Evolutionary conservation across 2,329 filamentous ascomycete species (phyloP), one percentile per base, ranked within the genome.

Genomic region (Pestalotiopsis sp.): DNA sequence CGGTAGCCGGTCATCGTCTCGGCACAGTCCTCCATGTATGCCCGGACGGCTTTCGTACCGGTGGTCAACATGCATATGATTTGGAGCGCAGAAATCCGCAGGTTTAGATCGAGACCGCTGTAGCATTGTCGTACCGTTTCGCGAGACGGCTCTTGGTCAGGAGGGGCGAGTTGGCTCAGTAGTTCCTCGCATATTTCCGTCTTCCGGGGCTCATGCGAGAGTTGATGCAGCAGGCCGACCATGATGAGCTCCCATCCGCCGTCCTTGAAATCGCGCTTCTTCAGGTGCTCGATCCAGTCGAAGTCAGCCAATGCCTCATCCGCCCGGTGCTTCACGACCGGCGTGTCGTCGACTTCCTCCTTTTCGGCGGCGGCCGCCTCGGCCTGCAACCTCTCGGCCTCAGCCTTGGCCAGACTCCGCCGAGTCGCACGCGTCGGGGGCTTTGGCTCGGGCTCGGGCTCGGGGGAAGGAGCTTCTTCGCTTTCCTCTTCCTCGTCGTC

Each of bases 201-300:
- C 68, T 91, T 87, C 11, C 90, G 86, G 61, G 92, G 90, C 63
- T 91, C 90, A 76, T 92, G 91, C 2, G 94, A 96, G 4, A 98
- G 83, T 74, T 97, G 94, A 78, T 97, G 87, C 17, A 99, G 81
- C 17, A 98, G 84, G 6, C 95, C 96, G 58, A 97, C 91, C 76
- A 98, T 87, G 71, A 98, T 95, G 70, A 94, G 81, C 80, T 98
- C 90, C 96, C 96, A 99, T 23, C 94, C 94, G 68, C 95, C 96
- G 59, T 95, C 89, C 71, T 89, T 86, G 78, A 98, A 97, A 73
- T 97, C 91, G 61, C 95, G 92, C 75, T 92, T 92, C 72, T 91
- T 90, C 25, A 98, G 84, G 71, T 93, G 89, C 66, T 97, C 92
- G 69, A 97, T 89, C 96, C 96, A 99, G 73, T 94, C 89, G 72